Evolutionary conservation across 78 protist genomes (phyloP), one percentile per base, ranked within the genome.

Genomic region (Dictyostelium capitatum): DNA sequence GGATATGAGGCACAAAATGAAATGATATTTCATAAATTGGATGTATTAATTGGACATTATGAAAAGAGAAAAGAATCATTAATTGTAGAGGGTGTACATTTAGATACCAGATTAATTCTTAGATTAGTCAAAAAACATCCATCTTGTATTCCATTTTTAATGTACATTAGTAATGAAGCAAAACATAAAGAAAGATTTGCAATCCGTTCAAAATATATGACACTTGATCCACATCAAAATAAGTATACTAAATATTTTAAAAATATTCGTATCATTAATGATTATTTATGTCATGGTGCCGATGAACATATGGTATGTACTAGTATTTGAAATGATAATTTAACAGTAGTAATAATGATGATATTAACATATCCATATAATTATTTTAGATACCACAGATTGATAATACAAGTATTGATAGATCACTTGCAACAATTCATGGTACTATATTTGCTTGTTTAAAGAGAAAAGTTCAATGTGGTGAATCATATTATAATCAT

Each of bases 151-250:
- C 97, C 97, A 59, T 95, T 95, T 83, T 67, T 82, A 46, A 75
- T 95, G 84, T 90, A 87, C 78, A 90, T 95, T 57, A 77, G 89
- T 73, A 90, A 95, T 50, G 97, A 95, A 89, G 95, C 81, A 8
- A 80, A 90, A 62, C 95, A 90, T 32, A 79, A 80, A 48, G 95
- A 77, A 50, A 53, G 95, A 74, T 90, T 90, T 32, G 95, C 95
- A 74, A 79, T 90, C 48, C 95, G 95, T 50, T 80, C 95, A 57
- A 90, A 90, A 41, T 79, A 90, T 62, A 90, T 90, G 95, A 79
- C 95, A 2, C 56, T 90, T 14, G 95, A 90, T 47, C 95, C 95
- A 23, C 89, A 82, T 47, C 84, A 81, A 62, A 90, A 90, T 84
- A 90, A 90, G 62, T 90, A 90, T 51, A 82, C 89, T 19, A 79